These are phyloP conservation scores for Nemania sp. DNA, from an alignment of 2,329 filamentous ascomycete genomes.

Conservation along the genomic window DNA sequence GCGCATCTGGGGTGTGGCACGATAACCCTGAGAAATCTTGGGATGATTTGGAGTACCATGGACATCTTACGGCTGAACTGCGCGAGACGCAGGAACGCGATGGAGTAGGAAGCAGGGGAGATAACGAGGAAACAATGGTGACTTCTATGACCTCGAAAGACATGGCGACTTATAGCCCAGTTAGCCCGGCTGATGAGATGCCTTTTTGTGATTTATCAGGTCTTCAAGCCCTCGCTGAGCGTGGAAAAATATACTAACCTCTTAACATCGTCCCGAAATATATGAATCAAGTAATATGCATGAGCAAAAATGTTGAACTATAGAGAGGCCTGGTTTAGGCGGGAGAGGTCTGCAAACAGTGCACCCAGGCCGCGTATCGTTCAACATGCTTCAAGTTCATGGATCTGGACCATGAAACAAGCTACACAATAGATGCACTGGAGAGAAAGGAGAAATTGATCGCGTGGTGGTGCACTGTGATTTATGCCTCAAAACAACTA, in stretches of 20 bases:
- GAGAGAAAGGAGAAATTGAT: not conserved
- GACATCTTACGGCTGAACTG: constrained; percentile 11
- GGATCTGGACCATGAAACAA: not conserved
- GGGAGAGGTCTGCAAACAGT: not conserved
- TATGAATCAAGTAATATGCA: not conserved
- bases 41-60: constrained; percentile 31
- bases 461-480: not conserved
- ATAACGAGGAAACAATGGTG: constrained; percentile 14
- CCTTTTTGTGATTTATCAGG: constrained; percentile 44
- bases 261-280: not conserved
- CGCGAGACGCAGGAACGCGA: not conserved
- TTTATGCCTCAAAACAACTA: not conserved
- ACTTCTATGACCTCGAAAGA: constrained; percentile 29
- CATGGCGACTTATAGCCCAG: constrained; percentile 36
- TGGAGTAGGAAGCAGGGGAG: not conserved
- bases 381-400: not conserved
- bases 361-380: not conserved
- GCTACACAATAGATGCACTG: not conserved
- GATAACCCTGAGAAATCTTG: constrained; percentile 40
- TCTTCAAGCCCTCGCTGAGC: constrained; percentile 42
- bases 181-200: constrained; percentile 37
- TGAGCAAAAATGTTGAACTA: not conserved
- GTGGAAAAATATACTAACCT: constrained; percentile 25
- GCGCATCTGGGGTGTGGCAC: constrained; percentile 38
- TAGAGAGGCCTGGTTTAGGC: not conserved